A percentile compares a stretch with the other conserved stretches of the same genome.
phyloP scores from a whole-genome alignment of 1,284 basidiomycete genomes.

The Cryptococcus sp. region DNA sequence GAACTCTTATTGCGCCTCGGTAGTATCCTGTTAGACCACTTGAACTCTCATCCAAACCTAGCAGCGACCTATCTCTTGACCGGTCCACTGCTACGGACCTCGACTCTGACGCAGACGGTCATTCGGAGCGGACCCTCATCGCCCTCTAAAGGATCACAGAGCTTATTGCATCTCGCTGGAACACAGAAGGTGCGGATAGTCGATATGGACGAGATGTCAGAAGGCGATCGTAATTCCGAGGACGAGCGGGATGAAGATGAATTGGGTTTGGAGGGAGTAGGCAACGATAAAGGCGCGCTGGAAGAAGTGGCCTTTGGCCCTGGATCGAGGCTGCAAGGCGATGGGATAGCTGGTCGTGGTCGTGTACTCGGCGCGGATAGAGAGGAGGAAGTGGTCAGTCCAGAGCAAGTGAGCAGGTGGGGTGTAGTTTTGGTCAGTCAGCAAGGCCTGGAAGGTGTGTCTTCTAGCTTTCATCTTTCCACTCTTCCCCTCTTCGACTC shows the following conservation, averaged over 20 bases:
- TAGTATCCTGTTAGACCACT: constrained; percentile 31
- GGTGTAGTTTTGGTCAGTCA: constrained; percentile 41
- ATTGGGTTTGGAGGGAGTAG: neutral
- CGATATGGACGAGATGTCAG: constrained; percentile 47
- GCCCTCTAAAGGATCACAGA: constrained; percentile 22
- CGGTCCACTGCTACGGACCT: constrained; percentile 33
- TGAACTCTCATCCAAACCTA: constrained; percentile 23
- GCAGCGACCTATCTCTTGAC: constrained; percentile 43
- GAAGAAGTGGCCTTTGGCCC: too few species aligned
- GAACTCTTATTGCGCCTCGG: too few species aligned
- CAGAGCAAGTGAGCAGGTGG: constrained; percentile 34
- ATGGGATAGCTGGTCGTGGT: neutral
- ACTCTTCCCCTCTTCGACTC: neutral
- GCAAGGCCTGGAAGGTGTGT: constrained; percentile 43
- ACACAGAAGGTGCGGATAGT: constrained; percentile 35
- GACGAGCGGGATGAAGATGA: constrained; percentile 16
- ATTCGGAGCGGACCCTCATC: constrained; percentile 9
- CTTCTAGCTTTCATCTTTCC: neutral
- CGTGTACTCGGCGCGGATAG: constrained; percentile 6
- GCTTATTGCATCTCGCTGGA: constrained; percentile 26
- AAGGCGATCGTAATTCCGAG: constrained; percentile 45
- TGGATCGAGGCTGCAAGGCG: too few species aligned
- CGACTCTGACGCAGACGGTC: constrained; percentile 28
- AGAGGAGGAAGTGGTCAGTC: constrained; percentile 10
- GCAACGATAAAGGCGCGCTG: too few species aligned